These are phyloP conservation scores for Corylus avellana DNA, from an alignment of 306 rosid genomes.

Conservation along the genomic window DNA sequence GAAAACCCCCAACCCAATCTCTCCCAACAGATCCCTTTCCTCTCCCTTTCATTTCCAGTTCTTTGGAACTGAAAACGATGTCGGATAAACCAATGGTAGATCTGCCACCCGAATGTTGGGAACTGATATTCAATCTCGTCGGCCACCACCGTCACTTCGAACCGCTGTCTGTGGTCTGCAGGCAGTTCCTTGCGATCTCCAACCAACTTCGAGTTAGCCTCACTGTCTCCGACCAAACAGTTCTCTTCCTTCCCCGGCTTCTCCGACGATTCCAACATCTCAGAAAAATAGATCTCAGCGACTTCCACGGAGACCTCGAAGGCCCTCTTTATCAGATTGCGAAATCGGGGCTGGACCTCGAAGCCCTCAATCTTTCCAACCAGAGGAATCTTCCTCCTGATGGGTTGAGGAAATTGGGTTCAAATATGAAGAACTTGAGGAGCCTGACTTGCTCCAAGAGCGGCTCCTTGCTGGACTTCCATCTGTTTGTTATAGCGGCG, in stretches of 20 bases:
- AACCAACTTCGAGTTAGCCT: conserved; percentile 43
- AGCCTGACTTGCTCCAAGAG: conserved; percentile 52
- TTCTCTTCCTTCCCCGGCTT: conserved; percentile 41
- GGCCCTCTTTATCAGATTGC: conserved; percentile 47
- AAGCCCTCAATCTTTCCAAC: conserved; percentile 58
- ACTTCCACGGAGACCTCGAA: conserved; percentile 41
- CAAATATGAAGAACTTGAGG: conserved; percentile 47
- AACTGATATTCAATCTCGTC: conserved; percentile 42
- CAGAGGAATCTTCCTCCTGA: conserved; percentile 38
- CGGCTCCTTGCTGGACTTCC: conserved; percentile 36
- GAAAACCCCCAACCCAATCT: no score
- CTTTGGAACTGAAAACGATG: not conserved
- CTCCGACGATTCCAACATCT: conserved; percentile 51
- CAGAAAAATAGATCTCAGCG: conserved; percentile 47
- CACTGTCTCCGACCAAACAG: conserved; percentile 30
- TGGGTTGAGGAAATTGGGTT: conserved; percentile 45
- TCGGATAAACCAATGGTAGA: not conserved
- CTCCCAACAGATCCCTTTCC: not conserved
- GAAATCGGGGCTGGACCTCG: conserved; percentile 50
- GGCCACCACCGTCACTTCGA: conserved; percentile 30
- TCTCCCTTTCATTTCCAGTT: not conserved
- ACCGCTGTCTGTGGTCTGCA: conserved; percentile 63
- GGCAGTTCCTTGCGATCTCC: conserved; percentile 56
- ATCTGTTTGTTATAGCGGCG: conserved; percentile 47
- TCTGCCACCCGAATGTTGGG: conserved; percentile 73